Evolutionary conservation across 352 stramenopile genomes (phyloP), one percentile per base, ranked within the genome.

Genomic region (Pythium monospermum): DNA sequence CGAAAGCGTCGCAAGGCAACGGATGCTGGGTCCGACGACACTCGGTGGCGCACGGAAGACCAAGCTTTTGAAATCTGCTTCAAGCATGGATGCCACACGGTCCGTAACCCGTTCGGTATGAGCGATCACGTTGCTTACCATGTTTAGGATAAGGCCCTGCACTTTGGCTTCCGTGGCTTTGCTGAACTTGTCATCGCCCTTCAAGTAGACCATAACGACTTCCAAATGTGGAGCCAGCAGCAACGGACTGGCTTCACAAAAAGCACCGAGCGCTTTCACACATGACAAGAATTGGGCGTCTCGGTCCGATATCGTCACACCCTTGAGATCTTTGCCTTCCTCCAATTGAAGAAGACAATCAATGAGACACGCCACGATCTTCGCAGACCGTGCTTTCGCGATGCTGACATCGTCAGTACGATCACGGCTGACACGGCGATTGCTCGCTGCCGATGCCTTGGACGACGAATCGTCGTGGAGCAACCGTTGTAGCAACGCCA

Each of bases 21-120:
- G 68, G 49, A 95, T 68, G 54, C 78, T 88, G 10, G 79, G 76
- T 32, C 69, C 73, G 21, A 95, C 84, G 42, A 95, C 83, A 44
- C 83, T 91, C n/a, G 84, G 84, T n/a, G 80, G 72, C 13, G 82
- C 73, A 4, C 66, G 46, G 23, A 85, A 66, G 13, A 94, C 58
- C 18, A 94, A 46, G 11, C 59, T 33, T 37, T 77, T 90, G 26
- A 95, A 59, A 57, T 93, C 83, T 6, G 22, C 38, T 52, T 91
- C 74, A 10, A 94, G 44, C 23, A 43, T 64, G 7, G 37, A 44
- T 16, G 69, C 66, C 31, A 91, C 57, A 22, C 70, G 59, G 32
- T 74, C 50, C 12, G 71, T 58, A 26, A 84, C 71, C n/a, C 68
- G 67, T 42, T 83, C 69, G 47, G 84, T 61, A 15, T 67, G 43